Conservation (phyloP, 108 stramenopile genomes). For the Nitzschia sp. region DNA sequence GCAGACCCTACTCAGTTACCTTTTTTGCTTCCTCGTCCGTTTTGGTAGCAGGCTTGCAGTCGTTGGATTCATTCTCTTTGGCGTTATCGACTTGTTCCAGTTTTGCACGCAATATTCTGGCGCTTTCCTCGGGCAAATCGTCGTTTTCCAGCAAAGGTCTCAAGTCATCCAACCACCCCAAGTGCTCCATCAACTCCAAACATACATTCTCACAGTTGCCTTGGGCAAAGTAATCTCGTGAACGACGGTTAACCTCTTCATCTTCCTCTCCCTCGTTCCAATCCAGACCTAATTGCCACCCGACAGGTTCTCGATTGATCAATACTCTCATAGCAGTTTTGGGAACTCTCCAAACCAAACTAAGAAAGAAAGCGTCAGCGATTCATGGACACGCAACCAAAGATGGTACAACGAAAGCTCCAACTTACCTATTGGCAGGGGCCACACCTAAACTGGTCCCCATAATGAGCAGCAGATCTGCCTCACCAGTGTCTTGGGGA, state of each 20-base stretch:
- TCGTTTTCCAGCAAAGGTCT: constrained; percentile 38
- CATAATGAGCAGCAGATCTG: constrained; percentile 72
- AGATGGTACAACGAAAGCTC: not conserved
- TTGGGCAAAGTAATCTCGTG: constrained; percentile 54
- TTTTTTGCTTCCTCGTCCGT: no score
- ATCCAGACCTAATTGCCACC: constrained; percentile 62
- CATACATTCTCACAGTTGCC: constrained; percentile 57
- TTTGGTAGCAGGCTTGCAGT: no score
- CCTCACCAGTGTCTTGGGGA: constrained; percentile 55
- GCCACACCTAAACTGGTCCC: constrained; percentile 71
- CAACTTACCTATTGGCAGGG: constrained; percentile 58
- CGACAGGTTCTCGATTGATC: constrained; percentile 75
- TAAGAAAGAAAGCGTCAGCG: not conserved
- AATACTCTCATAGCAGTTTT: constrained; percentile 60
- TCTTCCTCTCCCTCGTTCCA: constrained; percentile 12
- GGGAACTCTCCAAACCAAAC: constrained; percentile 65
- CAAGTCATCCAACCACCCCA: constrained; percentile 65
- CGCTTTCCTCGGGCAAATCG: constrained; percentile 52
- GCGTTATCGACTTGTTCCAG: constrained; percentile 15
- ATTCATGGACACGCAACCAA: not conserved
- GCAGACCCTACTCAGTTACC: no score
- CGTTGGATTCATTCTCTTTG: not conserved
- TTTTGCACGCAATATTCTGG: constrained; percentile 34
- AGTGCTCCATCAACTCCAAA: constrained; percentile 52
- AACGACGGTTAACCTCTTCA: constrained; percentile 22